These are phyloP conservation scores for Grigorovia yakushimaensis DNA, from an alignment of 805 yeast genomes.

Conservation along the genomic window DNA sequence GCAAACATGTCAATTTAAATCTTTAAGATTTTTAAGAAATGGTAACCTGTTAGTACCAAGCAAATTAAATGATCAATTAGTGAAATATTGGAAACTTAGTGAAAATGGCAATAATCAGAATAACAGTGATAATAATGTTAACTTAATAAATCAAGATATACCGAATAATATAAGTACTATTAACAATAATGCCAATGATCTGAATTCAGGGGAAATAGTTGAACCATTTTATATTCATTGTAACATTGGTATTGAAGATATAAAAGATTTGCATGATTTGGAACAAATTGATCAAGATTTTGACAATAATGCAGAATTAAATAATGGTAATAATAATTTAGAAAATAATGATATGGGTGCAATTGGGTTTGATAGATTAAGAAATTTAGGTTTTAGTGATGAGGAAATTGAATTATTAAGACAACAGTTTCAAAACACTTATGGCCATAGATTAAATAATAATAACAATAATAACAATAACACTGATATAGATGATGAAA, in stretches of 20 bases:
- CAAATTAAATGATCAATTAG: conserved; percentile 1
- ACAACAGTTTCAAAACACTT: conserved; percentile 61
- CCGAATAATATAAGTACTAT: too few species aligned
- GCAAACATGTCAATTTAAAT: conserved; percentile 9
- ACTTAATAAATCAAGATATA: too few species aligned
- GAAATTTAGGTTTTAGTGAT: conserved; percentile 74
- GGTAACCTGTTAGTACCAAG: conserved; percentile 17
- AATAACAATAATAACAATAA: conserved; percentile 5
- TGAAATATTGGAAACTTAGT: background rate
- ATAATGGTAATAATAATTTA: conserved; percentile 6
- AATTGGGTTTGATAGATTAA: conserved; percentile 74
- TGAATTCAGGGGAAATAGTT: background rate
- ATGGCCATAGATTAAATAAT: conserved; percentile 34
- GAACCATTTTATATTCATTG: conserved; percentile 62
- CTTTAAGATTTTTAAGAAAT: conserved; percentile 23
- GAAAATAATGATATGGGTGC: conserved; percentile 36
- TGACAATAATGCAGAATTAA: conserved; percentile 38
- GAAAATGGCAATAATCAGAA: conserved; percentile 2
- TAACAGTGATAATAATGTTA: background rate
- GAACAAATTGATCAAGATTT: conserved; percentile 49
- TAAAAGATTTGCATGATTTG: conserved; percentile 22
- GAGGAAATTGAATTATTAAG: conserved; percentile 67
- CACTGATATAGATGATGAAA: conserved; percentile 9
- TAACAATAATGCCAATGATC: background rate
- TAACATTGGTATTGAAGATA: conserved; percentile 48